phyloP scores from a whole-genome alignment of 2,329 filamentous ascomycete species.

The Microthyrium microscopicum region DNA sequence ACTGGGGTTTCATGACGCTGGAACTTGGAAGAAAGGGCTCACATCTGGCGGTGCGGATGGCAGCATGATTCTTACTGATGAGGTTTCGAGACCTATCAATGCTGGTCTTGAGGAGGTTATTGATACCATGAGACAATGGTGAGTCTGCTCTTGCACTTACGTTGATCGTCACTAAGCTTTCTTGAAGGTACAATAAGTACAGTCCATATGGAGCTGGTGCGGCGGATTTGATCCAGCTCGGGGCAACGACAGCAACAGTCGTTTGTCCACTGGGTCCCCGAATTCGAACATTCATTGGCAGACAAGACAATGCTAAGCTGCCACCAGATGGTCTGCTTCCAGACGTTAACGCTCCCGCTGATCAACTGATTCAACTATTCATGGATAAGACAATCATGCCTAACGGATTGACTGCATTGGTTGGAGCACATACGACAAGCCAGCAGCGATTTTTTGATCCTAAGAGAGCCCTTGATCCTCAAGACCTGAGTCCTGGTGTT shows the following conservation, averaged over 20 bases:
- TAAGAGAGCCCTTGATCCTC: conserved; percentile 17
- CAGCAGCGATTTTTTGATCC: conserved; percentile 21
- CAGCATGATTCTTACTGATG: conserved; percentile 16
- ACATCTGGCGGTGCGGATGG: conserved; percentile 17
- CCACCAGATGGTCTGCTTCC: conserved; percentile 19
- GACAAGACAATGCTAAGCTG: conserved; percentile 18
- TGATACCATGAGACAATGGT: conserved; percentile 13
- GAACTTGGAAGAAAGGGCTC: conserved; percentile 16
- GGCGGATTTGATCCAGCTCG: conserved; percentile 24
- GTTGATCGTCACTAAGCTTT: not conserved
- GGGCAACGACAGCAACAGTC: conserved; percentile 17
- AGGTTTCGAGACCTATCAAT: conserved; percentile 15
- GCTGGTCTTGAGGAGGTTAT: conserved; percentile 15
- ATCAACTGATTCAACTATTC: conserved; percentile 20
- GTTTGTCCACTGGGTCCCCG: conserved; percentile 23
- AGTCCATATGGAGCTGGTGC: conserved; percentile 19
- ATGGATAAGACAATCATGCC: conserved; percentile 21
- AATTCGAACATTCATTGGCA: conserved; percentile 19
- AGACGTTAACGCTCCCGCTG: conserved; percentile 17
- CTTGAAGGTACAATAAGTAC: conserved; percentile 13
- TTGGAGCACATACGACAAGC: conserved; percentile 21
- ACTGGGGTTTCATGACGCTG: conserved; percentile 20
- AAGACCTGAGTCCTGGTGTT: conserved; percentile 20
- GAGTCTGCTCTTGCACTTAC: not conserved
- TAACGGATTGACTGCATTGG: conserved; percentile 20